A percentile compares a stretch with the other conserved stretches of the same genome.
These are phyloP conservation scores for Aspergillus fructus DNA, from an alignment of 2,329 filamentous ascomycete genomes.

Conservation along the genomic window DNA sequence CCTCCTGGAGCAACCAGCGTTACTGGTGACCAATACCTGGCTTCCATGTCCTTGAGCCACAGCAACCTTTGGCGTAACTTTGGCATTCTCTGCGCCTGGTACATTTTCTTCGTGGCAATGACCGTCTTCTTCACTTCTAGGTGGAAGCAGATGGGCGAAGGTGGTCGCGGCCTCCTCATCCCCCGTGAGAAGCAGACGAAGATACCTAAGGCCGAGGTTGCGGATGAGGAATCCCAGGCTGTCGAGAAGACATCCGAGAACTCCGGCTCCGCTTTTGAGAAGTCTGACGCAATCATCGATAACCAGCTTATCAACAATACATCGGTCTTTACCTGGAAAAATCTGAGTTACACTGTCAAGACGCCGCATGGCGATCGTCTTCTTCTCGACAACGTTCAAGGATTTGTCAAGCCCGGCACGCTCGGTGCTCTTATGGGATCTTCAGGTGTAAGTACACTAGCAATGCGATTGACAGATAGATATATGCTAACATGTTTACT, in stretches of 20 bases:
- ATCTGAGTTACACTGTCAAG: constrained; percentile 68
- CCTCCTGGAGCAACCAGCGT: constrained; percentile 48
- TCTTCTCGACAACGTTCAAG: constrained; percentile 66
- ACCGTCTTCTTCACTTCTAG: constrained; percentile 57
- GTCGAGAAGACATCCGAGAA: constrained; percentile 13
- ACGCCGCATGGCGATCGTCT: constrained; percentile 53
- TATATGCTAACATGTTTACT: too few relatives aligned
- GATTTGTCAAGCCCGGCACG: constrained; percentile 72
- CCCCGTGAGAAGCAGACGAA: constrained; percentile 58
- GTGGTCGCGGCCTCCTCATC: constrained; percentile 56
- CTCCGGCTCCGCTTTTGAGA: constrained; percentile 20
- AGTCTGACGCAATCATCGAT: too few relatives aligned
- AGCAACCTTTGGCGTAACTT: constrained; percentile 56
- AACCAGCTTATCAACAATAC: constrained; percentile 63
- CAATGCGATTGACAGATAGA: too few relatives aligned
- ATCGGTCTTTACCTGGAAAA: constrained; percentile 70
- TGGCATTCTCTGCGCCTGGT: constrained; percentile 61
- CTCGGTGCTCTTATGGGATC: constrained; percentile 76
- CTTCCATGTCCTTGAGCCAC: constrained; percentile 52
- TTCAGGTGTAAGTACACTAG: too few relatives aligned
- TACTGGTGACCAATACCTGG: constrained; percentile 57
- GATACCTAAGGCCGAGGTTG: constrained; percentile 37
- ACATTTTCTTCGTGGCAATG: constrained; percentile 56
- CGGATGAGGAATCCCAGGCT: constrained; percentile 52
- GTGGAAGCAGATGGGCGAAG: constrained; percentile 54